Evolutionary conservation across 495 filamentous ascomycete species (phyloP), one percentile per base, ranked within the genome.

Genomic region (Cladorrhinum samala): DNA sequence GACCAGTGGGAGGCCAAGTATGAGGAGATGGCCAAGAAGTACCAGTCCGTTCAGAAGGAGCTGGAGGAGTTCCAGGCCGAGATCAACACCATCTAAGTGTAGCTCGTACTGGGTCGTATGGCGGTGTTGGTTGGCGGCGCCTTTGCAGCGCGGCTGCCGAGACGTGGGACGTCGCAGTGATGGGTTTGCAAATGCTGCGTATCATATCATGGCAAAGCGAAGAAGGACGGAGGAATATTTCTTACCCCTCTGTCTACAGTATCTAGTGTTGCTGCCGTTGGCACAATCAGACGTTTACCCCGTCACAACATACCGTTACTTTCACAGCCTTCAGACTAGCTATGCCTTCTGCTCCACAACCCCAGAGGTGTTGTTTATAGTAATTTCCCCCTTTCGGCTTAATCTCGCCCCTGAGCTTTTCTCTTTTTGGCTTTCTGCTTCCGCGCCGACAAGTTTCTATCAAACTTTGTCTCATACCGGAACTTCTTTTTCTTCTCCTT

Each of bases 1-100:
- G 89, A 96, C 70, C 78, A 88, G 69, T 96, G 91, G 90, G 94
- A 97, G 78, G 63, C 74, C 72, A 96, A 97, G 78, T 97, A 91
- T 72, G 94, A 96, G 74, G 93, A 96, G 68, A 90, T 93, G 83
- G 65, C 82, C 55, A 86, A 91, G 83, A 95, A 95, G 75, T 86
- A 91, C 77, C 71, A 74, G 54, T 67, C 71, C n/a, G 77, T 90
- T 54, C 83, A 95, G 81, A 91, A 91, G 79, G 92, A 97, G 66
- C 76, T 97, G 50, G 87, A 94, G 56, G 85, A 92, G 51, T 86
- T 97, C 72, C 84, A 88, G 71, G 66, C 72, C 55, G 90, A 95
- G 70, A 88, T 98, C 68, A 86, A 84, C 78, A 91, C 88, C 71
- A 89, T 97, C 70, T 97, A 84, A 81, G 67, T 51, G 39, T 23